Conservation (phyloP, 139 green algal species). For the Coelastrella sp. region DNA sequence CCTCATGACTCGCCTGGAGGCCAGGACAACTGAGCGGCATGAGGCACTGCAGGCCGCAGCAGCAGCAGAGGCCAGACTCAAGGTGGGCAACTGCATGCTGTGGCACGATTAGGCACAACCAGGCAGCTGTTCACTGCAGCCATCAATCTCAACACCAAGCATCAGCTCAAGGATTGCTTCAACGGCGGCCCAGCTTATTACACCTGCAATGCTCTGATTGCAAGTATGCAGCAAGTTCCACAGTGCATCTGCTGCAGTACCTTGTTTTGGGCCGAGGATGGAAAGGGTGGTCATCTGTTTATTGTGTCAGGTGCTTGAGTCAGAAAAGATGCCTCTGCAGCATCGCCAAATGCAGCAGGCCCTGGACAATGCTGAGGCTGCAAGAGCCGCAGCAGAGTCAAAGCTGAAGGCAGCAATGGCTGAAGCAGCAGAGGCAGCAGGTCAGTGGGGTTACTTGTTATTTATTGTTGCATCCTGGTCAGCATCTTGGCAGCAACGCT, state of each 20-base stretch:
- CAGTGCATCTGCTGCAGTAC: background rate
- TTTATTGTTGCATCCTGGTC: background rate
- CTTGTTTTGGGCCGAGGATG: background rate
- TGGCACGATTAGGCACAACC: background rate
- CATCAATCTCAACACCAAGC: no score
- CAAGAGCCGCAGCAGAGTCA: conserved; percentile 28
- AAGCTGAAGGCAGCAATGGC: conserved; percentile 6
- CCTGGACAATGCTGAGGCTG: conserved; percentile 6
- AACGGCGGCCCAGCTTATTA: background rate
- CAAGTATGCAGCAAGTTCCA: background rate
- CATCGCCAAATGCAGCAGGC: conserved; percentile 33
- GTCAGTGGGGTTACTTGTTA: background rate
- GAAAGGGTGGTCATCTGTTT: background rate
- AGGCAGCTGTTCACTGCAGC: background rate
- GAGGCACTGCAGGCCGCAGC: conserved; percentile 25
- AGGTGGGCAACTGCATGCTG: background rate
- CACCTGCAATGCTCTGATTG: background rate
- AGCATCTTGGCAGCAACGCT: no score
- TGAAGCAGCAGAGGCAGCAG: conserved; percentile 30
- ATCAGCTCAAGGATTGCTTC: no score
- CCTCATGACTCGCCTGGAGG: conserved; percentile 21
- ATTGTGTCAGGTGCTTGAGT: conserved; percentile 22
- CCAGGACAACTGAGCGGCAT: conserved; percentile 37
- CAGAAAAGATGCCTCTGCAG: conserved; percentile 24
- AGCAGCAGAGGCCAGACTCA: conserved; percentile 3